phyloP scores from a whole-genome alignment of 257 asterid species.

The Thymus mandschuricus region DNA sequence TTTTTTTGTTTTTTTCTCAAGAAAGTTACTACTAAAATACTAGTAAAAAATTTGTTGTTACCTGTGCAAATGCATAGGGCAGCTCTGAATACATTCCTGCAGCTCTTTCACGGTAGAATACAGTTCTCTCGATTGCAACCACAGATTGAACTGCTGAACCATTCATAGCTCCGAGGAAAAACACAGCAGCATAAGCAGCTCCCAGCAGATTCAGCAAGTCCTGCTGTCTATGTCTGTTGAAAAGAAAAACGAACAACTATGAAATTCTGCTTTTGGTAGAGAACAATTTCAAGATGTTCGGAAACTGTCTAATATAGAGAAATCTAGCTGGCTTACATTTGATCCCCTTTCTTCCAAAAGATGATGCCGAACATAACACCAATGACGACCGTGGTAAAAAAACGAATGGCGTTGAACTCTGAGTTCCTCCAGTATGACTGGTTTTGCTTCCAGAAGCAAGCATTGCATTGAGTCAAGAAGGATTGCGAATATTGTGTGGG shows the following conservation, averaged over 20 bases:
- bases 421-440: slow-evolving; percentile 61
- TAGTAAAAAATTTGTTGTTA: neutral
- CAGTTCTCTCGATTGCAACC: slow-evolving; percentile 75
- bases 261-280: neutral
- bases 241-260: neutral
- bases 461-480: slow-evolving; percentile 54
- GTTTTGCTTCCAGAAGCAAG: slow-evolving; percentile 57
- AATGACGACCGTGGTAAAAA: slow-evolving; percentile 38
- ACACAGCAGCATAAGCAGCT: slow-evolving; percentile 80
- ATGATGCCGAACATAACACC: slow-evolving; percentile 62
- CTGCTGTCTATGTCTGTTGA: slow-evolving; percentile 65
- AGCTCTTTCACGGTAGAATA: slow-evolving; percentile 86
- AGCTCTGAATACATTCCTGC: slow-evolving; percentile 90
- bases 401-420: slow-evolving; percentile 57
- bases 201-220: slow-evolving; percentile 78
- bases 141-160: slow-evolving; percentile 78
- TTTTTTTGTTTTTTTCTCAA: too few relatives aligned
- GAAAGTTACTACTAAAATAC: too few relatives aligned
- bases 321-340: slow-evolving; percentile 35
- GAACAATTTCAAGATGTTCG: neutral
- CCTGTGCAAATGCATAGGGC: slow-evolving; percentile 93
- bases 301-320: neutral
- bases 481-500: slow-evolving; percentile 44
- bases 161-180: slow-evolving; percentile 82
- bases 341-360: slow-evolving; percentile 52